Conservation (phyloP, 1,284 basidiomycete genomes). For the Pseudomicrostroma phylloplanum region DNA sequence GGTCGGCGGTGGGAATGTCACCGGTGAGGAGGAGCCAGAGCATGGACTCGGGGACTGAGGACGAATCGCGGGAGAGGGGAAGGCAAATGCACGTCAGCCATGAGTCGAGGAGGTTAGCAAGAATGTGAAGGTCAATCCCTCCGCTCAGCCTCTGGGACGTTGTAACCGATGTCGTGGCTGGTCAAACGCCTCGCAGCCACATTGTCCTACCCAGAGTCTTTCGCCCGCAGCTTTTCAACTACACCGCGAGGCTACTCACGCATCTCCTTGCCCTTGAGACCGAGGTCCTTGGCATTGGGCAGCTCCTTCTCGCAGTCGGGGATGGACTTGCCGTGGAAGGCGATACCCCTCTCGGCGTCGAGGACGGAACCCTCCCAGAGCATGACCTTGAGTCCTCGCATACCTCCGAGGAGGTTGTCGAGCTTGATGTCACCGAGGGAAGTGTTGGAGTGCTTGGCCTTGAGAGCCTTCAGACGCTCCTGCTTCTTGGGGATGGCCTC, state of each 20-base stretch:
- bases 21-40: constrained; percentile 51
- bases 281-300: constrained; percentile 44
- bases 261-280: constrained; percentile 47
- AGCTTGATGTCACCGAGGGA: constrained; percentile 48
- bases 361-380: constrained; percentile 51
- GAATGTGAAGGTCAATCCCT: no score
- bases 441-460: constrained; percentile 41
- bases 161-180: no score
- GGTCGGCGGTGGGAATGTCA: constrained; percentile 42
- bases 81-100: background rate
- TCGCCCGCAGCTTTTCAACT: constrained; percentile 33
- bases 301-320: constrained; percentile 49
- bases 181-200: no score
- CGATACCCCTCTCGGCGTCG: constrained; percentile 48
- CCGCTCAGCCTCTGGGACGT: no score
- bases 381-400: constrained; percentile 51
- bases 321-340: constrained; percentile 50
- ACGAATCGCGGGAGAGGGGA: background rate
- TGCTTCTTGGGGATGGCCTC: constrained; percentile 49
- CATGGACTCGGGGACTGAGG: constrained; percentile 49
- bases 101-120: no score
- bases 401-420: constrained; percentile 47
- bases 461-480: constrained; percentile 48
- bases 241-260: constrained; percentile 48
- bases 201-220: background rate